These are phyloP conservation scores for Fusarium sp. DNA, from an alignment of 2,329 filamentous ascomycete genomes.

Conservation along the genomic window DNA sequence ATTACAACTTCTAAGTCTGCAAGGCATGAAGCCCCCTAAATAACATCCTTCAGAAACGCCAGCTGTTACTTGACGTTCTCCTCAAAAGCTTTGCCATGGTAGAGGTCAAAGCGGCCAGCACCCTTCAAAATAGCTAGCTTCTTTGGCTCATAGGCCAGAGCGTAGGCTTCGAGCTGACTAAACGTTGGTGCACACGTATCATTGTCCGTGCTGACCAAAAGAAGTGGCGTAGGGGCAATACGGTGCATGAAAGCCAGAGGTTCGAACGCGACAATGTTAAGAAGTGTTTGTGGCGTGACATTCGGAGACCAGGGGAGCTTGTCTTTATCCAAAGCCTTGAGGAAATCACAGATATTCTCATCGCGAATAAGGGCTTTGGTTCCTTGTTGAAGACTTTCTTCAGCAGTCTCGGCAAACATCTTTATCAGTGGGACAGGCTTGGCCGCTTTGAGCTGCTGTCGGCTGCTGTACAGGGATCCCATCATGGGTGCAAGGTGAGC, in stretches of 20 bases:
- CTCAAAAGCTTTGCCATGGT: background rate
- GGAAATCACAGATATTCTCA: background rate
- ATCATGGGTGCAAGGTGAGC: background rate
- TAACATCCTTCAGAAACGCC: background rate
- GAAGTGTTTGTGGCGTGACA: background rate
- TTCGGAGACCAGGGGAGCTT: background rate
- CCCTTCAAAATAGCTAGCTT: background rate
- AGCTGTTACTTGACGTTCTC: background rate
- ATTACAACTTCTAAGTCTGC: rapidly evolving
- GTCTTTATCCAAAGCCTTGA: background rate
- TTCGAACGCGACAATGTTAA: background rate
- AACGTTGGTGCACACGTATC: background rate
- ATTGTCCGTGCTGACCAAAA: background rate
- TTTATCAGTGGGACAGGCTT: background rate
- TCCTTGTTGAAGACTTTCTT: background rate
- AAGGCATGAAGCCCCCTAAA: background rate
- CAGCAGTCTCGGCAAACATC: background rate
- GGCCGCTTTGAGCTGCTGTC: background rate
- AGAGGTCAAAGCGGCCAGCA: background rate
- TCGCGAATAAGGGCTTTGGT: background rate
- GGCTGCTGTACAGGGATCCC: background rate
- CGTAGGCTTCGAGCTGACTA: background rate
- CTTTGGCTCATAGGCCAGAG: background rate
- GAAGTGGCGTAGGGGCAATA: background rate
- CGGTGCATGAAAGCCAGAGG: background rate